Percentiles rank a stretch among this genome's conserved stretches.
Evolutionary conservation across 1,284 basidiomycete species (phyloP).

Genomic region (Phaffia rhodozyma): DNA sequence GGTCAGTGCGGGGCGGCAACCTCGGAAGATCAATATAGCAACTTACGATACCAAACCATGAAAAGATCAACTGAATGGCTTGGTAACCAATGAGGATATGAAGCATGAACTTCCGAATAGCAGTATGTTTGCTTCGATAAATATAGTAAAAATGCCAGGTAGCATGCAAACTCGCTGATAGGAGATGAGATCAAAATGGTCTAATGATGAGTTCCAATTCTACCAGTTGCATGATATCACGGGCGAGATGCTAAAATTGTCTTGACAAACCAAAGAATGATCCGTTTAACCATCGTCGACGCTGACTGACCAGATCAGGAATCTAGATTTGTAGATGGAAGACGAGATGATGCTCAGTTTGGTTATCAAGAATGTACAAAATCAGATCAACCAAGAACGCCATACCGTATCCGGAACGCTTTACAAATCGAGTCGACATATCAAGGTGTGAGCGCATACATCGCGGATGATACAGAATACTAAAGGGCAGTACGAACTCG

Average conservation of each 20-base stretch:
- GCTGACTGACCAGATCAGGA: slow-evolving; percentile 58
- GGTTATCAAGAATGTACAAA: not conserved
- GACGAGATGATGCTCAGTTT: slow-evolving; percentile 1
- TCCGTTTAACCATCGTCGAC: slow-evolving; percentile 48
- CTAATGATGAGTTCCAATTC: slow-evolving; percentile 10
- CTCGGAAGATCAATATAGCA: no score
- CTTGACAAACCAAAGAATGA: slow-evolving; percentile 1
- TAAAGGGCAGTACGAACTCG: slow-evolving; percentile 37
- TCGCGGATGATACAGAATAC: no score
- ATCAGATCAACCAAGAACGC: no score
- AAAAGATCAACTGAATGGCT: slow-evolving; percentile 72
- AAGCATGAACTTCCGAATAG: slow-evolving; percentile 58
- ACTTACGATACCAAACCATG: slow-evolving; percentile 83
- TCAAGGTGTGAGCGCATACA: no score
- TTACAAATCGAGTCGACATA: no score
- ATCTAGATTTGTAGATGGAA: slow-evolving; percentile 52
- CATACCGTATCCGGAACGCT: slow-evolving; percentile 67
- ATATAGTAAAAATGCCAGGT: slow-evolving; percentile 64
- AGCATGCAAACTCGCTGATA: slow-evolving; percentile 21
- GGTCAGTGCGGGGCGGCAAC: not conserved
- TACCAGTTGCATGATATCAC: slow-evolving; percentile 47
- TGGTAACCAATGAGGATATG: slow-evolving; percentile 79
- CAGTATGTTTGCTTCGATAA: slow-evolving; percentile 69
- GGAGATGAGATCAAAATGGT: not conserved
- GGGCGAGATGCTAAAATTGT: slow-evolving; percentile 37